phyloP scores from a whole-genome alignment of 257 asterid genomes.

The Solanum gandarillasii region DNA sequence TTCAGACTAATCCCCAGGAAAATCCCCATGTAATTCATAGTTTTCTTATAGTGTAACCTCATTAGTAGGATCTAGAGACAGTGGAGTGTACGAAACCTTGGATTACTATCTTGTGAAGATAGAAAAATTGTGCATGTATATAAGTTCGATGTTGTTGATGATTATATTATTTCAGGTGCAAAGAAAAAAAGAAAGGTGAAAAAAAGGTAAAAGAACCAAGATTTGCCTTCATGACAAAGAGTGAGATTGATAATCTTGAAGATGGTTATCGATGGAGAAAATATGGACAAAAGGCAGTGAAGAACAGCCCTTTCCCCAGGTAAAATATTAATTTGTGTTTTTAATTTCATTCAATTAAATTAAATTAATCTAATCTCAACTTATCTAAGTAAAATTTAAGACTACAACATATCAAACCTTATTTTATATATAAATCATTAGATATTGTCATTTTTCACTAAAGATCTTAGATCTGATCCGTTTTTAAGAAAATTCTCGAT shows the following conservation, averaged over 20 bases:
- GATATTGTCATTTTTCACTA: not conserved
- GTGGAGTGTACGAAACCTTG: not conserved
- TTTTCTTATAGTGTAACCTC: not conserved
- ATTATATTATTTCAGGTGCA: constrained; percentile 14
- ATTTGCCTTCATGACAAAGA: constrained; percentile 56
- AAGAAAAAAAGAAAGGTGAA: constrained; percentile 38
- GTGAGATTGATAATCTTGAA: constrained; percentile 63
- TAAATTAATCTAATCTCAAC: not conserved
- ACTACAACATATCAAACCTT: not conserved
- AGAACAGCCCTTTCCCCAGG: constrained; percentile 68
- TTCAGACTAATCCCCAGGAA: too few relatives aligned
- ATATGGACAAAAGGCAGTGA: constrained; percentile 63
- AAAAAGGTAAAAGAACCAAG: constrained; percentile 39
- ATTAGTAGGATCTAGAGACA: not conserved
- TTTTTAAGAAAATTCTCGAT: not conserved
- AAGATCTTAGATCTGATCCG: not conserved
- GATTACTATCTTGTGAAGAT: not conserved
- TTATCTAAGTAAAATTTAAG: not conserved
- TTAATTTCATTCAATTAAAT: not conserved
- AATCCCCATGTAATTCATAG: too few relatives aligned
- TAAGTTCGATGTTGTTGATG: not conserved
- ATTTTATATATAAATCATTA: not conserved
- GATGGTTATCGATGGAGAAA: constrained; percentile 76
- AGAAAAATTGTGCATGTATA: not conserved
- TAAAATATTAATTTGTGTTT: not conserved